Conservation (phyloP, 306 rosid species). For the Prunus salicina region DNA sequence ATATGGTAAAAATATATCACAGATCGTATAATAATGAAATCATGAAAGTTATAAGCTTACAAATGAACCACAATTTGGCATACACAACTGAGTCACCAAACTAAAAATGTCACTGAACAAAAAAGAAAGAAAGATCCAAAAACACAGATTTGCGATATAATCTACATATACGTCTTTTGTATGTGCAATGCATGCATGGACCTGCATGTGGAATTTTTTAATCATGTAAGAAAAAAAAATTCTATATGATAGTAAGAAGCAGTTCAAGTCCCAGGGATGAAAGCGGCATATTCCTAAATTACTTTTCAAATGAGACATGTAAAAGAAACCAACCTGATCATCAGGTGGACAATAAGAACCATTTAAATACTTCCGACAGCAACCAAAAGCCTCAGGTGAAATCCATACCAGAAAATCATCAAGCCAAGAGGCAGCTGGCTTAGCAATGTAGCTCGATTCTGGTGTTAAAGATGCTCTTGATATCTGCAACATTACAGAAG, state of each 20-base stretch:
- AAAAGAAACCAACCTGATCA: conserved; percentile 69
- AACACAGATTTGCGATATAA: not conserved
- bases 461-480: conserved; percentile 81
- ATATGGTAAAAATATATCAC: not conserved
- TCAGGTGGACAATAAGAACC: conserved; percentile 96
- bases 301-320: conserved; percentile 11
- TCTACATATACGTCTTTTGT: not conserved
- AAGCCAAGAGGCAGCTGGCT: conserved; percentile 99
- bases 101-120: not conserved
- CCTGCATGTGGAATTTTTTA: not conserved
- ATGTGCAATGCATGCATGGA: not conserved
- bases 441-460: conserved; percentile 81
- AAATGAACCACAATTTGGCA: conserved; percentile 13
- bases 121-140: not conserved
- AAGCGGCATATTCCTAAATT: not conserved
- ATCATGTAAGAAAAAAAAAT: not conserved
- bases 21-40: not conserved
- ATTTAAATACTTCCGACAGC: conserved; percentile 87
- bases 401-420: conserved; percentile 98
- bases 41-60: not conserved
- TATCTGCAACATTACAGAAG: conserved; percentile 52
- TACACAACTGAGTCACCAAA: not conserved
- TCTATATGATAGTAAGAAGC: not conserved
- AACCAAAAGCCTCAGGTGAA: conserved; percentile 98
- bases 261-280: conserved; percentile 2